phyloP scores from a whole-genome alignment of 2,329 filamentous ascomycete species.

The Aureobasidium sp. region DNA sequence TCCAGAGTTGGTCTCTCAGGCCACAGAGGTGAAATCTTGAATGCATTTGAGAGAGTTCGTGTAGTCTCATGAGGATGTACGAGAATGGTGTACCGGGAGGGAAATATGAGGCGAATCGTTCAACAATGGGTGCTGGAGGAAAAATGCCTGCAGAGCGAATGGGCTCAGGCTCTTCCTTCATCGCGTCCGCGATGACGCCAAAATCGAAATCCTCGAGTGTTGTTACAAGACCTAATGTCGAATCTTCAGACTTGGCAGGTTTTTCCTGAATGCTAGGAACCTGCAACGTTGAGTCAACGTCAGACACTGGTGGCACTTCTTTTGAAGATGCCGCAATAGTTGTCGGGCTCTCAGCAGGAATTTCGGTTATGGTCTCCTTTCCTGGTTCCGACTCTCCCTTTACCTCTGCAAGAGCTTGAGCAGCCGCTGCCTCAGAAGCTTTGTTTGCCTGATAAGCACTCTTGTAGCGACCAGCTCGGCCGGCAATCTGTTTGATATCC shows the following conservation, averaged over 20 bases:
- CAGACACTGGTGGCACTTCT: background rate
- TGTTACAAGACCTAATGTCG: conserved; percentile 66
- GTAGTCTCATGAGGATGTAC: conserved; percentile 69
- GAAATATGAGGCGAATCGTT: conserved; percentile 74
- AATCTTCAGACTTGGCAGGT: conserved; percentile 11
- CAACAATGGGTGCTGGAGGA: conserved; percentile 61
- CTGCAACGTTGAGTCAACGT: background rate
- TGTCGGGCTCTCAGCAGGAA: background rate
- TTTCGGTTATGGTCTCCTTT: background rate
- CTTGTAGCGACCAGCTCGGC: conserved; percentile 79
- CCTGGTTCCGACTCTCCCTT: conserved; percentile 18
- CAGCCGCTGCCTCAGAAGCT: conserved; percentile 15
- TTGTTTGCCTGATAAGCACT: conserved; percentile 52
- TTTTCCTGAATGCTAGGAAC: background rate
- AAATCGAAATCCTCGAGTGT: conserved; percentile 67
- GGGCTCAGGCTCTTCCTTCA: conserved; percentile 54
- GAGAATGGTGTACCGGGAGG: conserved; percentile 71
- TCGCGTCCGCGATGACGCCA: conserved; percentile 49
- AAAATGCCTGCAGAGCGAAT: conserved; percentile 64
- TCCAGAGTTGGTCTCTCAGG: conserved; percentile 51
- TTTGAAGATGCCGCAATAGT: background rate
- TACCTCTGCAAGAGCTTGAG: conserved; percentile 19
- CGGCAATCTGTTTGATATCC: conserved; percentile 90
- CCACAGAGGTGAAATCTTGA: conserved; percentile 62
- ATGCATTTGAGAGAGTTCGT: conserved; percentile 57